These are phyloP conservation scores for Tylopilus sp. DNA, from an alignment of 1,284 basidiomycete genomes.

Conservation along the genomic window DNA sequence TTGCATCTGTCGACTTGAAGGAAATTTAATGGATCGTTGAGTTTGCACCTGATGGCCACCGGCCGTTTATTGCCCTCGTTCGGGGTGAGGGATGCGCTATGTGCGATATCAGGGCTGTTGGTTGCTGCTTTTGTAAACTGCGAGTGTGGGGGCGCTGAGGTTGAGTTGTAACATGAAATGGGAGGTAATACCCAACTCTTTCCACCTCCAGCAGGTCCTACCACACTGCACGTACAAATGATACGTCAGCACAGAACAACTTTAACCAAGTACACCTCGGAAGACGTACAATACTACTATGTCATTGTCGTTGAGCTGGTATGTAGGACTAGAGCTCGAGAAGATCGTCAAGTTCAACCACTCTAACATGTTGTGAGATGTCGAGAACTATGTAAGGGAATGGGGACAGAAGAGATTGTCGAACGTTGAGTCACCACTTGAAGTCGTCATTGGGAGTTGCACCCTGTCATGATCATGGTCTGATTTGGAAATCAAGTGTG, in stretches of 20 bases:
- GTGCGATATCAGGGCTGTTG: background rate
- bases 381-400: too few species aligned
- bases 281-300: constrained; percentile 34
- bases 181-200: constrained; percentile 29
- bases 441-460: too few species aligned
- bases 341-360: too few species aligned
- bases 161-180: too few species aligned
- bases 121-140: constrained; percentile 30
- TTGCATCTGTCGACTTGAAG: background rate
- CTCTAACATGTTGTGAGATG: too few species aligned
- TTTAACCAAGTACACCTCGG: too few species aligned
- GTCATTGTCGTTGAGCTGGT: constrained; percentile 18
- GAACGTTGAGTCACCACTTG: too few species aligned
- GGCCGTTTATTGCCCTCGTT: background rate
- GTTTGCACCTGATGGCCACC: constrained; percentile 24
- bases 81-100: background rate
- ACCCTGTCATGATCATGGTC: too few species aligned
- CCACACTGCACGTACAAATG: constrained; percentile 22
- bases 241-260: constrained; percentile 13
- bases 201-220: constrained; percentile 31
- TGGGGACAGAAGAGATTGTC: too few species aligned
- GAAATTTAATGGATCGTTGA: background rate
- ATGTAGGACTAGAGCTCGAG: background rate
- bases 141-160: background rate
- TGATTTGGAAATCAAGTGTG: too few species aligned